A percentile compares a stretch with the other conserved stretches of the same genome.
phyloP scores from a whole-genome alignment of 1,139 yeast genomes.

The Hyphopichia fennica region DNA sequence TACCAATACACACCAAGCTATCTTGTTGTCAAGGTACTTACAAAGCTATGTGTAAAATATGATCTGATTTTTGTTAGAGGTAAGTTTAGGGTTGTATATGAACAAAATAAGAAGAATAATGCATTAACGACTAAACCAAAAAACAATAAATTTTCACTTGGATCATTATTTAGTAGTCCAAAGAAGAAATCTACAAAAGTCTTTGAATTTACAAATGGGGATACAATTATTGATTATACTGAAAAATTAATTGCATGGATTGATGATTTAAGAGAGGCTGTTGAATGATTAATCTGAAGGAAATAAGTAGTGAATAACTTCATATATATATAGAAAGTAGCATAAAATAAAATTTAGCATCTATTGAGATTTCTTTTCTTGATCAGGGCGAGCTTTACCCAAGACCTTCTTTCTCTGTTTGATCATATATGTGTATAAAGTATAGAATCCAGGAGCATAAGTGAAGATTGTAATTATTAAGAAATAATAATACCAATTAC shows the following conservation, averaged over 20 bases:
- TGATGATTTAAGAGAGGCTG: slow-evolving; percentile 15
- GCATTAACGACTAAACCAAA: slow-evolving; percentile 12
- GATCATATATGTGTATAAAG: slow-evolving; percentile 85
- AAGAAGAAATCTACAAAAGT: slow-evolving; percentile 11
- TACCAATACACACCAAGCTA: slow-evolving; percentile 38
- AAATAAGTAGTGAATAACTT: too few relatives aligned
- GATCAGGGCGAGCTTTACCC: slow-evolving; percentile 23
- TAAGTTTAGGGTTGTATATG: slow-evolving; percentile 33
- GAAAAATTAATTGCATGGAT: slow-evolving; percentile 33
- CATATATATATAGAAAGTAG: neutral
- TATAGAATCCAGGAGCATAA: slow-evolving; percentile 85
- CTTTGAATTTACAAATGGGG: slow-evolving; percentile 30
- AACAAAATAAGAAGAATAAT: slow-evolving; percentile 25
- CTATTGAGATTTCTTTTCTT: slow-evolving; percentile 18
- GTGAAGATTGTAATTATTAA: slow-evolving; percentile 59
- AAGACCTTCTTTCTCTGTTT: slow-evolving; percentile 76
- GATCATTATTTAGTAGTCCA: slow-evolving; percentile 12
- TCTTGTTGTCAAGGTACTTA: slow-evolving; percentile 28
- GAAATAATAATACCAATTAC: slow-evolving; percentile 53
- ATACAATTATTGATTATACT: slow-evolving; percentile 36
- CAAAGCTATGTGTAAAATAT: slow-evolving; percentile 29
- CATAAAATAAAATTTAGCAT: neutral
- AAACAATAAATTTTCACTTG: slow-evolving; percentile 12
- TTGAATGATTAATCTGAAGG: neutral
- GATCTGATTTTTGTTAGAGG: slow-evolving; percentile 35